phyloP scores from a whole-genome alignment of 2,329 filamentous ascomycete species.

The Sarocladium kiliense region DNA sequence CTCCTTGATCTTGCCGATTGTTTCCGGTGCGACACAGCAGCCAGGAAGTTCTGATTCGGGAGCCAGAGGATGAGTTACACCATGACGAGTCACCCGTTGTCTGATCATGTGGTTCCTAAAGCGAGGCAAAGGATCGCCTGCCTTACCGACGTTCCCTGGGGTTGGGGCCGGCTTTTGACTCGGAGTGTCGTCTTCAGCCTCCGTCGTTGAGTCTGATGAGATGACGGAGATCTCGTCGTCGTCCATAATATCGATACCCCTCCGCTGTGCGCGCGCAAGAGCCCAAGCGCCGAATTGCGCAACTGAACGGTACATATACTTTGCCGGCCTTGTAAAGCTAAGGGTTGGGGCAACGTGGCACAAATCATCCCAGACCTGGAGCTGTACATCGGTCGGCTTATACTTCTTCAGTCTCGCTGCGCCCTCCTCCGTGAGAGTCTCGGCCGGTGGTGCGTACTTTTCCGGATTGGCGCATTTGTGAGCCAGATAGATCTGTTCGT shows the following conservation, averaged over 20 bases:
- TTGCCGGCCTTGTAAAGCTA: constrained; percentile 94
- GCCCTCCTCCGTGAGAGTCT: constrained; percentile 58
- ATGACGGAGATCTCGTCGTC: constrained; percentile 74
- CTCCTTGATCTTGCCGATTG: constrained; percentile 75
- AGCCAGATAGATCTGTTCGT: constrained; percentile 92
- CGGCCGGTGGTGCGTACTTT: constrained; percentile 65
- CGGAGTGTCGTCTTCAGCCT: constrained; percentile 18
- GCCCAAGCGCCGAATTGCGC: constrained; percentile 94
- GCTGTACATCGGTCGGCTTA: constrained; percentile 81
- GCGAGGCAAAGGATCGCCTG: constrained; percentile 74
- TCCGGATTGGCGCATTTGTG: constrained; percentile 87
- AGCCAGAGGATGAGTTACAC: constrained; percentile 64
- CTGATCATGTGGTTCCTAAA: constrained; percentile 90
- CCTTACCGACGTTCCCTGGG: constrained; percentile 62
- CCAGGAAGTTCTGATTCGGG: constrained; percentile 58
- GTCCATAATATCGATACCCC: constrained; percentile 73
- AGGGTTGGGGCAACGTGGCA: constrained; percentile 90
- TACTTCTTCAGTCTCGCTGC: constrained; percentile 58
- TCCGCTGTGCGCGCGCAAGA: constrained; percentile 74
- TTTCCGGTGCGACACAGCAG: constrained; percentile 55
- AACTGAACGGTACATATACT: constrained; percentile 90
- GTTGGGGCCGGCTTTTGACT: constrained; percentile 9
- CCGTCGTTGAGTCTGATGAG: constrained; percentile 48
- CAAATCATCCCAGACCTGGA: constrained; percentile 94
- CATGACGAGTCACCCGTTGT: constrained; percentile 76